Evolutionary conservation across 2,329 filamentous ascomycete genomes (phyloP).

Genomic region (Pseudopithomyces maydicus): DNA sequence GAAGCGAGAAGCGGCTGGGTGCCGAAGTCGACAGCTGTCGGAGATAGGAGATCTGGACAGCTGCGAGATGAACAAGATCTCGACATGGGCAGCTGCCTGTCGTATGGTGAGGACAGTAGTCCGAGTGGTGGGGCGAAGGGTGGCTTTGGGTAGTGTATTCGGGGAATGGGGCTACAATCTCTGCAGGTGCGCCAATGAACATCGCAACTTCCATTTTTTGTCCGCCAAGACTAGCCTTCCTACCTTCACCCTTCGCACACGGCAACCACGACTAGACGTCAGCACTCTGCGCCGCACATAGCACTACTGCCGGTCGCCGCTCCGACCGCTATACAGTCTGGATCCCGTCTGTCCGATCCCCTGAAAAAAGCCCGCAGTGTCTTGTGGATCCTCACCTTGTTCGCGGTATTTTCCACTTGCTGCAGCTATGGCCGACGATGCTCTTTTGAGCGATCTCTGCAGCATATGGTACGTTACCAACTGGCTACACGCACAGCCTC

Average conservation of each 20-base stretch:
- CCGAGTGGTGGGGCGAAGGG: background rate
- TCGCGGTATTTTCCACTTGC: conserved; percentile 1
- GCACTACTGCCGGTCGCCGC: background rate
- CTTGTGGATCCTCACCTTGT: background rate
- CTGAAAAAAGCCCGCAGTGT: background rate
- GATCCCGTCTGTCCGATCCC: background rate
- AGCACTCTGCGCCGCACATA: background rate
- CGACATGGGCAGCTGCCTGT: background rate
- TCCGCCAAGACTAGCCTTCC: conserved; percentile 5
- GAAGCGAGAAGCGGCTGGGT: background rate
- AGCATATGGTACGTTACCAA: conserved; percentile 51
- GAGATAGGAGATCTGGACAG: background rate
- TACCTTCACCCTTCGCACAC: conserved; percentile 1
- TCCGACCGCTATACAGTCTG: background rate
- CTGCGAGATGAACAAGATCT: conserved; percentile 3
- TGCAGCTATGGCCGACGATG: conserved; percentile 37
- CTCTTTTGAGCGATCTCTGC: conserved; percentile 50
- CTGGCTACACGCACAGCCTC: conserved; percentile 9
- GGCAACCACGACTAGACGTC: background rate
- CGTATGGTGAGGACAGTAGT: background rate
- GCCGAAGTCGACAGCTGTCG: background rate
- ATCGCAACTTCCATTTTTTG: background rate
- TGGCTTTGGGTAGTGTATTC: background rate
- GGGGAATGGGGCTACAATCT: background rate
- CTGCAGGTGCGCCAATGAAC: conserved; percentile 6